Evolutionary conservation across 106 monocot genomes (phyloP).

Genomic region (Acorus gramineus): DNA sequence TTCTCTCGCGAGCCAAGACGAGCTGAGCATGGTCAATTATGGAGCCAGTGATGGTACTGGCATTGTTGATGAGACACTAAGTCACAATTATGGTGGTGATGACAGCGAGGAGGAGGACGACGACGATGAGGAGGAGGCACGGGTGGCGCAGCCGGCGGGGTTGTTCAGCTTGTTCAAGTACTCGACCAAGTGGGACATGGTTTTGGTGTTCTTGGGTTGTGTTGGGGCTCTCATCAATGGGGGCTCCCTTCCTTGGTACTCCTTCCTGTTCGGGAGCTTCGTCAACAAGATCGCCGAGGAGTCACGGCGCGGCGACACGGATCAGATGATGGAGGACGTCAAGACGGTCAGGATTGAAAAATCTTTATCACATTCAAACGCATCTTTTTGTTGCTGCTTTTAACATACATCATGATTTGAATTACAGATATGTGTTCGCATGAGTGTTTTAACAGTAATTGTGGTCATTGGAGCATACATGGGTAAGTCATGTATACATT

Average conservation of each 20-base stretch:
- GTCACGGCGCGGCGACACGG: constrained; percentile 8
- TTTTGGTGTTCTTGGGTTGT: constrained; percentile 39
- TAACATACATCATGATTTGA: not conserved
- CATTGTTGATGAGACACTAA: too few species aligned
- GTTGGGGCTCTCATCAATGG: constrained; percentile 42
- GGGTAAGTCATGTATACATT: constrained; percentile 7
- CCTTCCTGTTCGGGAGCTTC: constrained; percentile 32
- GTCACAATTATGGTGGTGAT: not conserved
- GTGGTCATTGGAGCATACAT: constrained; percentile 37
- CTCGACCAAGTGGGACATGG: constrained; percentile 19
- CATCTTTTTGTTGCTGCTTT: not conserved
- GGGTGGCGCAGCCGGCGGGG: constrained; percentile 10
- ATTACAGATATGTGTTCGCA: constrained; percentile 23
- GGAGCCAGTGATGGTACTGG: too few species aligned
- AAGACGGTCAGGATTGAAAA: constrained; percentile 6
- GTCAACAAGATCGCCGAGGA: constrained; percentile 32
- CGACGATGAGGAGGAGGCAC: constrained; percentile 13
- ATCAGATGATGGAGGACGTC: constrained; percentile 41
- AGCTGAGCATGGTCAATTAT: not conserved
- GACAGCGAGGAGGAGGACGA: not conserved
- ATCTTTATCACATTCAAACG: not conserved
- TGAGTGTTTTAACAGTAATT: constrained; percentile 18
- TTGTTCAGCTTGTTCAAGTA: constrained; percentile 39
- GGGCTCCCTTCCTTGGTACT: constrained; percentile 49
- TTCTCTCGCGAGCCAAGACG: constrained; percentile 17